Evolutionary conservation across 257 asterid genomes (phyloP), one percentile per base, ranked within the genome.

Genomic region (Mentha longifolia): DNA sequence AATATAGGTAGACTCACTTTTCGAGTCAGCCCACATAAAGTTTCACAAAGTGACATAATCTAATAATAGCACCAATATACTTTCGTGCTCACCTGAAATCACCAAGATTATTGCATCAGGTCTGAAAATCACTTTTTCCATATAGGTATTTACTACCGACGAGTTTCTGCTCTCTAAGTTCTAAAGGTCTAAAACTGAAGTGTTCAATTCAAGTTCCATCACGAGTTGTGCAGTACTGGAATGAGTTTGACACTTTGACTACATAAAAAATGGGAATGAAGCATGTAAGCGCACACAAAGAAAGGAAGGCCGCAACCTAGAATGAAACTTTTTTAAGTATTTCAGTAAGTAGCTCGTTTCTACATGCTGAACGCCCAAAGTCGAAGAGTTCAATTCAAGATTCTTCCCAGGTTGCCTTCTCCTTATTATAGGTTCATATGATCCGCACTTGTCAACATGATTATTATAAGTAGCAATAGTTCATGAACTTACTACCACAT

Each of bases 11-110:
- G 14, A 16, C 71, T 31, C 28, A 58, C 45, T 61, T 6, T 52
- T 31, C 52, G 20, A 19, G 35, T 61, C 17, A 37, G 33, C 33
- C 57, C 35, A 58, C 20, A 41, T 59, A 50, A 9, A 57, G 10
- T 35, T 14, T 14, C 60, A 64, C 15, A 39, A 65, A 58, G 10
- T 56, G 73, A 37, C 43, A 52, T 52, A 28, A 22, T 39, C 70
- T 77, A 60, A 43, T 31, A 47, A 28, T 46, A 39, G 66, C 30
- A 55, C 42, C 60, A 55, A 62, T 52, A 39, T 35, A 46, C 55
- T 50, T 43, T 42, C 20, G 37, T 69, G 49, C 30, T 68, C 50
- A 37, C 49, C 57, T 67, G 59, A 64, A 63, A 35, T 39, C 22
- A 55, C 55, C 37, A 17, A 47, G 46, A 46, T 41, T 50, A 64